Percentiles rank a stretch among this genome's conserved stretches.
Conservation (phyloP, 768 basidiomycete genomes). For the Suillus lakei region DNA sequence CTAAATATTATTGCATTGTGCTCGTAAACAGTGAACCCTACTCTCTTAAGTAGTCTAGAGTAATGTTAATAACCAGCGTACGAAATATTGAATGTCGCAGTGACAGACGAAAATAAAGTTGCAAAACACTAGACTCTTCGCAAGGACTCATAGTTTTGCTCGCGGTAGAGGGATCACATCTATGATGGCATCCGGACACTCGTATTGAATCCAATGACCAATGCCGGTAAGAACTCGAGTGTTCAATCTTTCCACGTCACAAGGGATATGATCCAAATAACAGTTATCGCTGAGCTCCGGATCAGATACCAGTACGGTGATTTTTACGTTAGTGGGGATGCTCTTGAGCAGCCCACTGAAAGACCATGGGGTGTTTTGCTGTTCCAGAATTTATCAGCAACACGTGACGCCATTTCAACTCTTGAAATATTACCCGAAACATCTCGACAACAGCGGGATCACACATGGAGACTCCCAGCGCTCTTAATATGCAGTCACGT, state of each 20-base stretch:
- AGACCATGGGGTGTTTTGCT: neutral
- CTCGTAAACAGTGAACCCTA: neutral
- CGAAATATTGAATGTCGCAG: neutral
- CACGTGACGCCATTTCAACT: neutral
- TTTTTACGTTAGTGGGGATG: neutral
- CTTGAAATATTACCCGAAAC: neutral
- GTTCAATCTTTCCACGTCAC: neutral
- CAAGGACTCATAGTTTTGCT: neutral
- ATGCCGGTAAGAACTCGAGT: neutral
- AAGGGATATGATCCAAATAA: neutral
- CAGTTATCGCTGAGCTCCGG: neutral
- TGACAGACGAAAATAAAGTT: neutral
- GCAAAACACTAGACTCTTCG: neutral
- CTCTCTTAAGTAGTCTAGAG: neutral
- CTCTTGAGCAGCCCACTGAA: neutral
- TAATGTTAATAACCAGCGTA: neutral
- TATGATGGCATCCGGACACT: conserved; percentile 6
- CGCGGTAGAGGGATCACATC: conserved; percentile 1
- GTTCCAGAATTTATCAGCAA: neutral
- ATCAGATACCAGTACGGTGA: neutral
- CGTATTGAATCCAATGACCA: conserved; percentile 4
- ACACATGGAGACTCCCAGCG: neutral
- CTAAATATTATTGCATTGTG: neutral
- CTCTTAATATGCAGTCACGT: neutral
- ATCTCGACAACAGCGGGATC: neutral